Evolutionary conservation across 129 eudicot genomes (phyloP).

Genomic region (Gnaphalium uliginosum): DNA sequence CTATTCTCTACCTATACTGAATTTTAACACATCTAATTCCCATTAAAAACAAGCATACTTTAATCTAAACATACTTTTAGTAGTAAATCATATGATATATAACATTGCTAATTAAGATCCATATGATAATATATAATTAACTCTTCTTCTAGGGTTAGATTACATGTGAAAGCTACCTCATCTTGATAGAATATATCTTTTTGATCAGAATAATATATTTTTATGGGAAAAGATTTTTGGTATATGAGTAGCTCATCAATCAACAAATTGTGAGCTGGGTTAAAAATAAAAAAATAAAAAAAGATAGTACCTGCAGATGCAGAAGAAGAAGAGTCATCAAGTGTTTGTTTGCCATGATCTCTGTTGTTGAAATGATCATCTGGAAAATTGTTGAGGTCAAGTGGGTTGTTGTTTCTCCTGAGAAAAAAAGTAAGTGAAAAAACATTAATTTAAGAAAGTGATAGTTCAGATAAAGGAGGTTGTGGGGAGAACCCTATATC

Average conservation of each 20-base stretch:
- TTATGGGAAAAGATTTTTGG: not conserved
- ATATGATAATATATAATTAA: not conserved
- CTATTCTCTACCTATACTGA: constrained; percentile 27
- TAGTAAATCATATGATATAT: constrained; percentile 1
- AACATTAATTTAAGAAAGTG: constrained; percentile 28
- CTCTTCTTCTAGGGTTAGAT: constrained; percentile 35
- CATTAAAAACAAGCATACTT: not conserved
- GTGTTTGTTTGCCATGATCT: constrained; percentile 58
- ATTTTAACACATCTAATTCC: constrained; percentile 17
- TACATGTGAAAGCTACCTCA: constrained; percentile 14
- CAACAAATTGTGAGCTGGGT: too few relatives aligned
- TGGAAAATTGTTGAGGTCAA: constrained; percentile 92
- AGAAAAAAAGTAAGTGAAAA: constrained; percentile 26
- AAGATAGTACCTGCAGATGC: constrained; percentile 36
- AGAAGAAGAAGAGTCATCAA: constrained; percentile 79
- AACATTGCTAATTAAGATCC: not conserved
- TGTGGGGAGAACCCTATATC: constrained; percentile 34
- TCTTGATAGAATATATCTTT: not conserved
- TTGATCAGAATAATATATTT: not conserved
- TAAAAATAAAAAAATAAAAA: too few relatives aligned
- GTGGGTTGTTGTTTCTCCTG: constrained; percentile 78
- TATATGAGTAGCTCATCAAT: too few relatives aligned
- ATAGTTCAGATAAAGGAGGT: constrained; percentile 14
- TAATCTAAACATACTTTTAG: constrained; percentile 17
- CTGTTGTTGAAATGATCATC: constrained; percentile 58